phyloP scores from a whole-genome alignment of 352 stramenopile genomes.

The Phytopythium aichiense region DNA sequence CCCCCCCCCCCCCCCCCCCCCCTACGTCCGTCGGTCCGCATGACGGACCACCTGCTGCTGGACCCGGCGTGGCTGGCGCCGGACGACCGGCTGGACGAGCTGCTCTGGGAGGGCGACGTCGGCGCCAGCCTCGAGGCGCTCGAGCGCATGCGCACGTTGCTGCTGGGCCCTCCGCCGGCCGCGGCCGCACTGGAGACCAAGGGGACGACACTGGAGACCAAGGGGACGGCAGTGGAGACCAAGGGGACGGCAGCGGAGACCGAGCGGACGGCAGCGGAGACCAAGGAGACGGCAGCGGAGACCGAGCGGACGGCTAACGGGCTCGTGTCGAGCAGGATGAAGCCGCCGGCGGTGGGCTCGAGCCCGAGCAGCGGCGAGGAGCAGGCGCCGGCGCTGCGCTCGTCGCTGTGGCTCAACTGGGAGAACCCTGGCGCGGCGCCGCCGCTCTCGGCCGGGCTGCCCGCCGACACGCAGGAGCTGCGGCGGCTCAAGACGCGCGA shows the following conservation, averaged over 20 bases:
- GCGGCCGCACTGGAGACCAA: not conserved
- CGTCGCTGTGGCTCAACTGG: constrained; percentile 42
- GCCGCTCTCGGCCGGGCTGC: constrained; percentile 16
- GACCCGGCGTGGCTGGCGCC: not conserved
- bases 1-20: too few species aligned
- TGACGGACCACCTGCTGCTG: not conserved
- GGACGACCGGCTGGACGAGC: constrained; percentile 4
- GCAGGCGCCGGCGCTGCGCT: not conserved
- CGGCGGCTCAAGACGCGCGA: constrained; percentile 24
- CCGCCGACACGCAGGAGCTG: constrained; percentile 8
- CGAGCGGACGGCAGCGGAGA: not conserved
- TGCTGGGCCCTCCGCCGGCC: not conserved
- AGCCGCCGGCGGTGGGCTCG: not conserved
- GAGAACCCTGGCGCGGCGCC: constrained; percentile 28
- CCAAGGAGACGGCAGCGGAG: not conserved
- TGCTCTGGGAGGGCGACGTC: constrained; percentile 4
- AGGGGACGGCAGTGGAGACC: not conserved
- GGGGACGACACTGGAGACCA: not conserved
- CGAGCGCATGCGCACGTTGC: not conserved
- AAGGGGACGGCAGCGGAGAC: not conserved
- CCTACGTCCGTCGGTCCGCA: not conserved
- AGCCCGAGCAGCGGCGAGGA: constrained; percentile 25
- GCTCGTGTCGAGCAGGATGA: not conserved
- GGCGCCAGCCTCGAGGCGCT: constrained; percentile 1
- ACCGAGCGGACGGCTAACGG: not conserved